Base-by-base conservation (phyloP, 768 basidiomycete species). In the Tricholoma furcatifolium region DNA sequence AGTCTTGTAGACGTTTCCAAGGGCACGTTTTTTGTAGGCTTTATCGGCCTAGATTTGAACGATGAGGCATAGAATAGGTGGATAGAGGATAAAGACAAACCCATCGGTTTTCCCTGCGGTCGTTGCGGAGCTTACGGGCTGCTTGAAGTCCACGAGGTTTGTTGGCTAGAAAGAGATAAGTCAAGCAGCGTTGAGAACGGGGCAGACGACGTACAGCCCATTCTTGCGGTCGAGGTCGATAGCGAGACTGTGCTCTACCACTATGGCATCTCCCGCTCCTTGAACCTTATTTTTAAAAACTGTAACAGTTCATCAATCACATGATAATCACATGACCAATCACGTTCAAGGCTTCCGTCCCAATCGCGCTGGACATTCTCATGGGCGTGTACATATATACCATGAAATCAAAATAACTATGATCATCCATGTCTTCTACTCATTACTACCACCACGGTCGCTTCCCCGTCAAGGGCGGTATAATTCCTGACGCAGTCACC, bases 91-190 rank as follows among this genome's bases (percentile, higher is more conserved):
- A 53, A 58, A 47, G 58, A 77, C 85, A 63, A 57, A 94, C 93
- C 97, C 97, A 99, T 75, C 96, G 90, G 82, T 98, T 97, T 74
- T 88, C 89, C 62, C 93, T 84, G 64, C 97, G 88, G 76, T 85
- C 82, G 66, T 81, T 95, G 67, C 95, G 90, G 68, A 99, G 91
- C 78, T 98, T 98, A 75, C 97, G 91, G 68, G 94, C 96, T 66
- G 96, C 96, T 80, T 96, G 93, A 68, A 98, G 86, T 77, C 95
- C 95, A 81, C 95, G 90, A 71, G 95, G 95, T 91, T 98, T 97
- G 84, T 95, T 94, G 70, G 94, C 93, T 95, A 54, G 38, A 54
- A 46, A 50, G 54, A 40, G 30, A 56, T 61, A 43, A 63, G 55
- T 12, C 27, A 34, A 48, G 42, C 8, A 24, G 17, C 36, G n/a